Conservation (phyloP, 768 basidiomycete genomes). For the Symmetrospora coprosmae region DNA sequence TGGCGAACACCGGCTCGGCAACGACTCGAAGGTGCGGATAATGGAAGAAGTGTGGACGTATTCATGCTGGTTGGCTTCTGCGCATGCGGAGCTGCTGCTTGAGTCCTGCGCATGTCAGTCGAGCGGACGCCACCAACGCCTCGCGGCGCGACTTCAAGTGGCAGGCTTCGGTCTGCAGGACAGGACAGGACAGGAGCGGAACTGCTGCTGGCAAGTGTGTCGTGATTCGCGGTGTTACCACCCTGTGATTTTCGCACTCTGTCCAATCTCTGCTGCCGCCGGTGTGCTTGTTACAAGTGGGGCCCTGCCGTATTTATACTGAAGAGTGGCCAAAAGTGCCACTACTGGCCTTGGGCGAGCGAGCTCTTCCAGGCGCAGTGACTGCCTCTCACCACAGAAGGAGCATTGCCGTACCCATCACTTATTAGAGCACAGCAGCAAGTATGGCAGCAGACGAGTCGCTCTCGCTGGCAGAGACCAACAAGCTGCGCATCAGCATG, state of each 20-base stretch:
- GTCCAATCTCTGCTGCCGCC: not conserved
- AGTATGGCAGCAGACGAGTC: conserved; percentile 55
- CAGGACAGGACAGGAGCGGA: not conserved
- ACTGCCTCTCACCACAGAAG: too few relatives aligned
- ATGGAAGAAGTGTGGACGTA: not conserved
- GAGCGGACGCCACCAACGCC: not conserved
- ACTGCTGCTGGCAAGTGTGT: not conserved
- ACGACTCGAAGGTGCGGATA: too few relatives aligned
- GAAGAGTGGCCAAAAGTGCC: not conserved
- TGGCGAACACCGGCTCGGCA: too few relatives aligned
- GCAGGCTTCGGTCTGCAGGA: not conserved
- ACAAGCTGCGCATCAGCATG: conserved; percentile 77
- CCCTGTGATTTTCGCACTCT: not conserved
- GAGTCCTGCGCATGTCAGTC: not conserved
- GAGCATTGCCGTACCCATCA: too few relatives aligned
- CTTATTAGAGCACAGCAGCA: conserved; percentile 1
- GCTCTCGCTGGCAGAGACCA: conserved; percentile 79
- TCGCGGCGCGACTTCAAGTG: not conserved
- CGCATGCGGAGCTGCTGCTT: not conserved
- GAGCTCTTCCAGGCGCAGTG: not conserved
- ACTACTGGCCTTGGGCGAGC: not conserved
- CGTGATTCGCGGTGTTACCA: not conserved
- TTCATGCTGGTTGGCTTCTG: not conserved
- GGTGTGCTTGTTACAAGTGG: not conserved
- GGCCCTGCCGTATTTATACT: not conserved